phyloP scores from a whole-genome alignment of 139 green algal species.

The Chlamydomonas sp. region DNA sequence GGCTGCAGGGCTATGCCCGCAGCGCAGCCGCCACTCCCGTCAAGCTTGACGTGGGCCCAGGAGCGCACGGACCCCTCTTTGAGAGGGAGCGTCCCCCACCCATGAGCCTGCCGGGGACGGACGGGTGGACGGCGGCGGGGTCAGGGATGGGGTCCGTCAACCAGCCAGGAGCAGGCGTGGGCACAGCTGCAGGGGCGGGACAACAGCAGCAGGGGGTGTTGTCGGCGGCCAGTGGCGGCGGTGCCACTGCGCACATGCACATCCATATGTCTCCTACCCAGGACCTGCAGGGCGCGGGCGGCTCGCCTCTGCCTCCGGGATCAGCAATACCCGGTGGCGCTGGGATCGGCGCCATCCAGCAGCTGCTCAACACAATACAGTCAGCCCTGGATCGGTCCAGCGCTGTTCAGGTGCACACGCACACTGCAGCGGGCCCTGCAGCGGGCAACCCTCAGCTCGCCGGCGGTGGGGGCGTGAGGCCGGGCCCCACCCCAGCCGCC shows the following conservation, averaged over 20 bases:
- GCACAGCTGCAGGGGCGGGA: not conserved
- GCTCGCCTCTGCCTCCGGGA: too few relatives aligned
- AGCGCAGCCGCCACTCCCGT: conserved; percentile 19
- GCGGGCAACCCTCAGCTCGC: not conserved
- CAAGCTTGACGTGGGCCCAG: not conserved
- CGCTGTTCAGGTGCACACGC: not conserved
- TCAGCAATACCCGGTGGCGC: not conserved
- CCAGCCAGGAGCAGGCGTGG: too few relatives aligned
- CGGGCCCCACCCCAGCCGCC: too few relatives aligned
- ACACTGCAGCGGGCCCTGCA: not conserved
- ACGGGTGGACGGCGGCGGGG: too few relatives aligned
- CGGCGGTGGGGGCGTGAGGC: too few relatives aligned
- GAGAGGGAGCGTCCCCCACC: too few relatives aligned
- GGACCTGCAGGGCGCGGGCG: not conserved
- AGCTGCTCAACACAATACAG: conserved; percentile 32
- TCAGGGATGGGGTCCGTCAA: too few relatives aligned
- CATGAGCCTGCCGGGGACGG: too few relatives aligned
- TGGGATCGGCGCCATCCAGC: not conserved
- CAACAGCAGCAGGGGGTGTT: not conserved
- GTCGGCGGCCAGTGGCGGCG: not conserved
- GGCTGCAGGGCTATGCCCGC: conserved; percentile 9
- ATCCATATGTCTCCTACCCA: too few relatives aligned
- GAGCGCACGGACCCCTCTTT: too few relatives aligned
- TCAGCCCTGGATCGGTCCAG: conserved; percentile 10
- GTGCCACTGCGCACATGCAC: not conserved